A percentile compares a stretch with the other conserved stretches of the same genome.
Conservation (phyloP, 257 asterid species). For the Osmanthus fragrans region DNA sequence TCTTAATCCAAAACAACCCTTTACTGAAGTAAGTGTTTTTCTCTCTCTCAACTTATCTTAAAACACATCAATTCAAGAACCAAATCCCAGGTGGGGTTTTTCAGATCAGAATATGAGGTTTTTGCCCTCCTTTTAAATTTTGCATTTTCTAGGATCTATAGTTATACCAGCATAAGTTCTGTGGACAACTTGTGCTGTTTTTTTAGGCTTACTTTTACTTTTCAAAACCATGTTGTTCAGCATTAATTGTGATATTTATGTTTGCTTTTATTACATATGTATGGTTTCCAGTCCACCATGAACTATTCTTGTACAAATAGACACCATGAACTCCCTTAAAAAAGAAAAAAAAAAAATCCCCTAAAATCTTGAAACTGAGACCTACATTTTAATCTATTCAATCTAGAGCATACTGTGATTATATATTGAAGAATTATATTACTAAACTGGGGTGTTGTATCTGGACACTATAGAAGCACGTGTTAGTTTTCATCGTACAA, state of each 20-base stretch:
- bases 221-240: neutral
- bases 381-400: neutral
- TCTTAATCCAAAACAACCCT: constrained; percentile 35
- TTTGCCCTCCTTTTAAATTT: neutral
- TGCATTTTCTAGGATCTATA: constrained; percentile 4
- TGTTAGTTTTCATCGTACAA: neutral
- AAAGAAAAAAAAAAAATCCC: no score
- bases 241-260: neutral
- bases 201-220: neutral
- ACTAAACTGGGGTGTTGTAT: neutral
- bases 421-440: neutral
- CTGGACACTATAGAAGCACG: neutral
- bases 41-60: neutral
- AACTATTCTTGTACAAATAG: neutral
- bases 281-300: neutral
- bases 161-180: constrained; percentile 13
- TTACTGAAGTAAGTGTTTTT: constrained; percentile 46
- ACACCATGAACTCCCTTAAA: neutral
- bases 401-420: no score
- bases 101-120: neutral
- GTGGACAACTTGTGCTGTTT: neutral
- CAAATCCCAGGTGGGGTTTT: neutral
- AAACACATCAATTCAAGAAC: neutral
- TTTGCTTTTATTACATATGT: neutral
- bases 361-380: neutral